Conservation (phyloP, 106 monocot species). For the Dendrobium nobile region DNA sequence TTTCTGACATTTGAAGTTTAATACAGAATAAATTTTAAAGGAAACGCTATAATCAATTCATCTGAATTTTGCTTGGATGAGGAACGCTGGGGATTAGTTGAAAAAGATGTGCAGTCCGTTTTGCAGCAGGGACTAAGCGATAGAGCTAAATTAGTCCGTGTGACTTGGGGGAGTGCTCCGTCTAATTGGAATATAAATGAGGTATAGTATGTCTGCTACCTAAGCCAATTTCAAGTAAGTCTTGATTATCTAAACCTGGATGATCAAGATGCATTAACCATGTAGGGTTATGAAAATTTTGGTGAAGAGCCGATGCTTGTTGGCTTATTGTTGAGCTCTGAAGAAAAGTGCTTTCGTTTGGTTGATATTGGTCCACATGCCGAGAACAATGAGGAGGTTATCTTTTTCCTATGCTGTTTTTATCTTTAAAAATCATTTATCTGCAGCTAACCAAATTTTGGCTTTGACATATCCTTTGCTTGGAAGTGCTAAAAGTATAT, state of each 20-base stretch:
- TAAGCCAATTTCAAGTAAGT: neutral
- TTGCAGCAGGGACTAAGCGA: constrained; percentile 61
- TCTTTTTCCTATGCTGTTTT: constrained; percentile 2
- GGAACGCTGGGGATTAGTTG: constrained; percentile 58
- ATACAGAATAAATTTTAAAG: constrained; percentile 74
- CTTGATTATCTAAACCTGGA: neutral
- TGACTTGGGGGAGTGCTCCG: constrained; percentile 60
- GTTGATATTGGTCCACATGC: constrained; percentile 82
- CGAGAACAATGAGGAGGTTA: constrained; percentile 76
- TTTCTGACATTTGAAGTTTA: neutral
- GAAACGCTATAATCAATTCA: constrained; percentile 23
- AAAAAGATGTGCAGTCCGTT: constrained; percentile 52
- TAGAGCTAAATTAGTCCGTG: constrained; percentile 69
- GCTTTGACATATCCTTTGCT: neutral
- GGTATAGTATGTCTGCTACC: constrained; percentile 29
- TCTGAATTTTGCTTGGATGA: constrained; percentile 68
- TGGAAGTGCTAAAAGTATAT: neutral
- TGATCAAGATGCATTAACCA: constrained; percentile 5
- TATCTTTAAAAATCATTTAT: neutral
- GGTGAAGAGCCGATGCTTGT: constrained; percentile 62
- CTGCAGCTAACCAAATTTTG: neutral
- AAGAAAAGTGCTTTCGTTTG: constrained; percentile 54
- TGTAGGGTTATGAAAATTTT: constrained; percentile 74
- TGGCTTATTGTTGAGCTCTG: constrained; percentile 57
- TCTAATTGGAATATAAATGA: constrained; percentile 65